Base-by-base conservation (phyloP, 108 stramenopile species). In the Cyclotella cryptica region DNA sequence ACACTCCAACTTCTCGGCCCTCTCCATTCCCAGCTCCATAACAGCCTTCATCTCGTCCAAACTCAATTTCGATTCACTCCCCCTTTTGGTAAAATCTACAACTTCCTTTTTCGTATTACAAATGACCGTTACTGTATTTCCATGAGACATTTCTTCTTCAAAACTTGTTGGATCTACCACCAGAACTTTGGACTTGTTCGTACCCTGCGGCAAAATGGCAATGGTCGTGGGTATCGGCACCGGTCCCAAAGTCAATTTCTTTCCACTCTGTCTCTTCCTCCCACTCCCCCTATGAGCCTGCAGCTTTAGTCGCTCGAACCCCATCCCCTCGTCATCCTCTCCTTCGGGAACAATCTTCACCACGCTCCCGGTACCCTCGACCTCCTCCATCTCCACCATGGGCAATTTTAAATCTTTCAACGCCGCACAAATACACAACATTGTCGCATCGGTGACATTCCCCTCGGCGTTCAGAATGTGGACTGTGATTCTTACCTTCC, bases 381-480 rank as follows among this genome's bases (percentile, higher is more conserved):
- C 65, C 55, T 60, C 71, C 22, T 68, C 75, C 19, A 81, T 46
- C 49, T 83, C 81, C 13, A 77, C 72, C 55, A 79, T 69, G n/a
- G 93, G 93, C 55, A 94, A 68, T 22, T 40, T 74, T 42, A 90
- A 86, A 71, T 94, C 88, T 46, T 72, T 67, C 77, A 91, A 81
- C 1, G 93, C 93, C 61, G 91, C 90, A 72, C 90, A 80, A 19
- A 85, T 84, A 43, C 86, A 88, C 49, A 91, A 51, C 57, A 90
- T 65, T 12, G 81, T 66, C 9, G 86, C 90, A 71, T 92, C 91
- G 39, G 54, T 67, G 10, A 90, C 30, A 79, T 89, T 94, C 9
- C 93, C 93, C 59, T 78, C 86, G 44, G 87, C 77, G 57, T 92
- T 83, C 14, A 94, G 53, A 17, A 92, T 65, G 12, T 83, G 66